Evolutionary conservation across 140 eudicot genomes (phyloP), one percentile per base, ranked within the genome.

Genomic region (Anethum foeniculum): DNA sequence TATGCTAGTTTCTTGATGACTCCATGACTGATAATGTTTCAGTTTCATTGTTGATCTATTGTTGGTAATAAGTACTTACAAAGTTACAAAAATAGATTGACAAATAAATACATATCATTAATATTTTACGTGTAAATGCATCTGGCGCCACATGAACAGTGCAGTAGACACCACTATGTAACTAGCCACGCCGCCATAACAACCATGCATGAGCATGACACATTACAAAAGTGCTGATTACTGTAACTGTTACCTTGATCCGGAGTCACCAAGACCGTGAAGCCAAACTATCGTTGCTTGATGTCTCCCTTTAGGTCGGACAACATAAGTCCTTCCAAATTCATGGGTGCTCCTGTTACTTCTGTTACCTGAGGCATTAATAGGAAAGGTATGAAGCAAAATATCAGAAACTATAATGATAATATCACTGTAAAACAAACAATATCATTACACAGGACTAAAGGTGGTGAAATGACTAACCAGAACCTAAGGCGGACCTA

Each of bases 241-340:
- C 38, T 21, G 52, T 77, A 64, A 62, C 65, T 67, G 67, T 79
- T 87, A 93, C 98, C 98, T 90, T 27, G 89, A 78, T 51, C 98
- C 98, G 75, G 88, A 83, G 84, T 91, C 98, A 78, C 98, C 97
- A 82, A 90, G 90, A 77, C 98, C 98, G 87, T 93, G 98, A 76
- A 93, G 81, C 98, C 98, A 93, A 73, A 91, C 98, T 75, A 93
- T 85, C 56, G 97, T 91, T 34, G 97, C 98, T 80, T 88, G 92
- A 85, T 93, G 98, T 86, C 85, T 87, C 49, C 92, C 97, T 87
- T 91, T 93, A 36, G 98, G 97, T 88, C 86, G 85, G 43, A 93
- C 93, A 77, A 93, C 98, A 80, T 89, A 78, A 23, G 97, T 90
- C 77, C 83, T 83, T 58, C 98, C 98, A 82, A 91, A 91, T 65